Conservation (phyloP, 371 early-diverging fungal genomes). For the Mortierella sp. region DNA sequence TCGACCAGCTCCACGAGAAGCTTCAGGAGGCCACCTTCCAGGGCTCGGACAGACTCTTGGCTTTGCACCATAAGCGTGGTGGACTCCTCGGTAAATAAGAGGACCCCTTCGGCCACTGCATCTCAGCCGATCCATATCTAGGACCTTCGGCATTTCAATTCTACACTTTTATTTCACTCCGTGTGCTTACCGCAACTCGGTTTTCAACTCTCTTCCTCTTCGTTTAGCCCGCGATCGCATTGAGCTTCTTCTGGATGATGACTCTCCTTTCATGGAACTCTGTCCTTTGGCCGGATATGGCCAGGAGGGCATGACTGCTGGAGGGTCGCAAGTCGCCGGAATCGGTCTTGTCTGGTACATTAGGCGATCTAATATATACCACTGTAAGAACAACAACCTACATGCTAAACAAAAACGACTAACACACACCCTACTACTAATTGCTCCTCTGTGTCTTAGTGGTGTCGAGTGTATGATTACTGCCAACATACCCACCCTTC, state of each 20-base stretch:
- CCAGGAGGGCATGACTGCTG: conserved; percentile 81
- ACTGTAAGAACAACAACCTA: too few relatives aligned
- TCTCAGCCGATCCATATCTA: not conserved
- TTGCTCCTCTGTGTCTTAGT: conserved; percentile 47
- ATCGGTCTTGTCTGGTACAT: conserved; percentile 80
- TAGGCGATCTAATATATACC: too few relatives aligned
- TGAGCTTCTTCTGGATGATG: conserved; percentile 78
- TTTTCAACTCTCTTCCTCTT: not conserved
- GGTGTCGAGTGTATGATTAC: conserved; percentile 78
- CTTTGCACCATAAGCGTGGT: conserved; percentile 74
- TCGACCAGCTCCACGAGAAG: conserved; percentile 68
- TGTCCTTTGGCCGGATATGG: conserved; percentile 79
- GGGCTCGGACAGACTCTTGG: conserved; percentile 70
- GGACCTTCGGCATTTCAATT: not conserved
- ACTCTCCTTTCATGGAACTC: conserved; percentile 83
- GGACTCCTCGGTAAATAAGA: conserved; percentile 70
- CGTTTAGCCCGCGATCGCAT: conserved; percentile 74
- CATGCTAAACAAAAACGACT: not conserved
- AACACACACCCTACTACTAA: not conserved
- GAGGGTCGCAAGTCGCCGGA: conserved; percentile 80
- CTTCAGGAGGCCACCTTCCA: conserved; percentile 72
- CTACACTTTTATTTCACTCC: not conserved
- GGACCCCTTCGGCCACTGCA: not conserved
- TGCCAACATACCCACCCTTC: conserved; percentile 78
- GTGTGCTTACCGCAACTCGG: not conserved